A percentile compares a stretch with the other conserved stretches of the same genome.
Conservation (phyloP, 2,329 filamentous ascomycete genomes). For the Ophiostoma pallidulum region DNA sequence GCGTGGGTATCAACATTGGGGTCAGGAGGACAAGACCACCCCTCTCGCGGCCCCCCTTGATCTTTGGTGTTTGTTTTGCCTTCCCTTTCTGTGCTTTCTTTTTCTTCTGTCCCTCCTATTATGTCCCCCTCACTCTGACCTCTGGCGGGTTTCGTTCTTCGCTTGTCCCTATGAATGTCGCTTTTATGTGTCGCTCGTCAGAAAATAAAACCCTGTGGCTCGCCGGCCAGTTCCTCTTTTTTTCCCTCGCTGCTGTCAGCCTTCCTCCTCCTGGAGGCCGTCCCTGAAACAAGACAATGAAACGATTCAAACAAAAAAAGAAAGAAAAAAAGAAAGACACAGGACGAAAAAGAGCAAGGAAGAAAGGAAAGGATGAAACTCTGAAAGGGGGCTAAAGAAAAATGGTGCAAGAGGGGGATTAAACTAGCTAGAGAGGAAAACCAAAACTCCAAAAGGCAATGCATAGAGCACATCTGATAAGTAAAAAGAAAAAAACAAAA, state of each 20-base stretch:
- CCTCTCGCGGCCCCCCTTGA: neutral
- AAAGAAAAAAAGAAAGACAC: neutral
- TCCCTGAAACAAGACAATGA: neutral
- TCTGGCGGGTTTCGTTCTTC: too few relatives aligned
- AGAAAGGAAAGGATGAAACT: neutral
- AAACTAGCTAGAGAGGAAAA: neutral
- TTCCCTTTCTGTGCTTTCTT: neutral
- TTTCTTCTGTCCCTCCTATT: neutral
- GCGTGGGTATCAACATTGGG: conserved; percentile 7
- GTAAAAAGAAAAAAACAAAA: conserved; percentile 2
- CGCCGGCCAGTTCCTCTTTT: conserved; percentile 5
- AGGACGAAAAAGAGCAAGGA: neutral
- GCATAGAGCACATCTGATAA: conserved; percentile 7
- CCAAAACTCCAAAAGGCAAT: conserved; percentile 14
- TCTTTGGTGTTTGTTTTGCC: neutral
- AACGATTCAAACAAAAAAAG: neutral
- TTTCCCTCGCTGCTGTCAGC: neutral
- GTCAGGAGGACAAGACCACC: neutral
- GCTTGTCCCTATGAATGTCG: neutral
- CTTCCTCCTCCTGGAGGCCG: neutral
- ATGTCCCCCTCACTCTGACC: too few relatives aligned
- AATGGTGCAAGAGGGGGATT: too few relatives aligned
- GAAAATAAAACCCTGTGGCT: neutral
- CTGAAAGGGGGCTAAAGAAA: too few relatives aligned
- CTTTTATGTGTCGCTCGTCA: conserved; percentile 6